These are phyloP conservation scores for Aspergillus costaricaensis DNA, from an alignment of 2,329 filamentous ascomycete genomes.

Conservation along the genomic window DNA sequence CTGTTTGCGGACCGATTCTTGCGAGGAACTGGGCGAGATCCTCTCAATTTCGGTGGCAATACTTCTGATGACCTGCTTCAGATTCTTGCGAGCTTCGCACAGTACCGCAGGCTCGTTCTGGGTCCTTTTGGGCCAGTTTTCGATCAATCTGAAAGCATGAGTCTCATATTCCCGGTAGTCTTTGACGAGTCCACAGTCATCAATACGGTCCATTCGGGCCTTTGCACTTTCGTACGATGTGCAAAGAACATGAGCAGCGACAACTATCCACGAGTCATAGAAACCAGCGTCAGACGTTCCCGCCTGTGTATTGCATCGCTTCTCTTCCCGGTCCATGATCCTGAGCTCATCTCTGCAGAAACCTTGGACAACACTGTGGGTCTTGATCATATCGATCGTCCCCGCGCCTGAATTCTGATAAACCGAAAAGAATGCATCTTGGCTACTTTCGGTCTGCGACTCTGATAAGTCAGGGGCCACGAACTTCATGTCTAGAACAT, in stretches of 20 bases:
- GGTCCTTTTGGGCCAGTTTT: conserved; percentile 41
- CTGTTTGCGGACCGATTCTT: conserved; percentile 39
- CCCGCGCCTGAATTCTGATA: conserved; percentile 27
- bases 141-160: conserved; percentile 44
- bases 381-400: conserved; percentile 48
- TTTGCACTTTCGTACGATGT: conserved; percentile 46
- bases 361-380: conserved; percentile 51
- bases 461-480: conserved; percentile 33
- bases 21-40: conserved; percentile 46
- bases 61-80: conserved; percentile 37
- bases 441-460: conserved; percentile 38
- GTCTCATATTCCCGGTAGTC: conserved; percentile 53
- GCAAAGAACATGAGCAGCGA: conserved; percentile 45
- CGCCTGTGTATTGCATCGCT: background rate
- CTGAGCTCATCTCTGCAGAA: conserved; percentile 51
- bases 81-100: conserved; percentile 36
- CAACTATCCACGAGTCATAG: conserved; percentile 47
- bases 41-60: conserved; percentile 46
- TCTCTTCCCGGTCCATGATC: conserved; percentile 36
- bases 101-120: conserved; percentile 32
- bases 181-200: conserved; percentile 44
- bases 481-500: conserved; percentile 23
- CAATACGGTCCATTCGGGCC: conserved; percentile 40
- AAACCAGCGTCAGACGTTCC: conserved; percentile 31
- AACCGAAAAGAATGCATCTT: conserved; percentile 35